These are phyloP conservation scores for Cryptococcus floricola DNA, from an alignment of 1,284 basidiomycete species.

Conservation along the genomic window DNA sequence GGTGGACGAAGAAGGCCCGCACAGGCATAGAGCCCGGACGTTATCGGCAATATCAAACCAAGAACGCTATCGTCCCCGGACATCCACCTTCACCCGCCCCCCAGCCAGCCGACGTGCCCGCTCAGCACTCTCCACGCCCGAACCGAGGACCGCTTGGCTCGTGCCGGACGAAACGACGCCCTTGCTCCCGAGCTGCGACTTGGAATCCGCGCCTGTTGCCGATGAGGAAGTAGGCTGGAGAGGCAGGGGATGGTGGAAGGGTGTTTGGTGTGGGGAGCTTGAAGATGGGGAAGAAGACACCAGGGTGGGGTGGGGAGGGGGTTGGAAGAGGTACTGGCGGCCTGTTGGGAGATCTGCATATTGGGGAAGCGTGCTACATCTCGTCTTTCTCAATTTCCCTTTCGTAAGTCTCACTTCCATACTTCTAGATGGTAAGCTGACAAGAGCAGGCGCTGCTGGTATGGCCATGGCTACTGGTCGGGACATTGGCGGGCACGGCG, in stretches of 20 bases:
- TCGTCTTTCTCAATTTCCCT: conserved; percentile 45
- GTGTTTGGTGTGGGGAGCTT: conserved; percentile 31
- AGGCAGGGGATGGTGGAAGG: conserved; percentile 22
- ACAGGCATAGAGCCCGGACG: conserved; percentile 22
- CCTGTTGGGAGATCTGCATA: conserved; percentile 27
- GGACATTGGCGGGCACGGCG: conserved; percentile 45
- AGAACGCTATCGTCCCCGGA: conserved; percentile 7
- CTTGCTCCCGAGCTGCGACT: conserved; percentile 7
- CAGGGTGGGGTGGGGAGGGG: conserved; percentile 16
- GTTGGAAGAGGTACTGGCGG: conserved; percentile 34
- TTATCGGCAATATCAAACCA: conserved; percentile 11
- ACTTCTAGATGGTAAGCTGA: neutral
- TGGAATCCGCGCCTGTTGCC: neutral
- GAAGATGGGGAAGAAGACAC: conserved; percentile 18
- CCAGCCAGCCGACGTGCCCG: neutral
- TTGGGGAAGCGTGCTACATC: conserved; percentile 40
- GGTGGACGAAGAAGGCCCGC: neutral
- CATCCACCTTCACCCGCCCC: conserved; percentile 3
- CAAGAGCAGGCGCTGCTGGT: conserved; percentile 35
- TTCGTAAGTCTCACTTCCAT: conserved; percentile 29
- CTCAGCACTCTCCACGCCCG: conserved; percentile 8
- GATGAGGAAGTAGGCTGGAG: neutral
- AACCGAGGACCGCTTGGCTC: neutral
- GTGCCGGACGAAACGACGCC: conserved; percentile 27
- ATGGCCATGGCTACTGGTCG: conserved; percentile 44